A percentile compares a stretch with the other conserved stretches of the same genome.
Conservation (phyloP, 73 alveolate genomes). For the Tetrahymena thermophila region DNA sequence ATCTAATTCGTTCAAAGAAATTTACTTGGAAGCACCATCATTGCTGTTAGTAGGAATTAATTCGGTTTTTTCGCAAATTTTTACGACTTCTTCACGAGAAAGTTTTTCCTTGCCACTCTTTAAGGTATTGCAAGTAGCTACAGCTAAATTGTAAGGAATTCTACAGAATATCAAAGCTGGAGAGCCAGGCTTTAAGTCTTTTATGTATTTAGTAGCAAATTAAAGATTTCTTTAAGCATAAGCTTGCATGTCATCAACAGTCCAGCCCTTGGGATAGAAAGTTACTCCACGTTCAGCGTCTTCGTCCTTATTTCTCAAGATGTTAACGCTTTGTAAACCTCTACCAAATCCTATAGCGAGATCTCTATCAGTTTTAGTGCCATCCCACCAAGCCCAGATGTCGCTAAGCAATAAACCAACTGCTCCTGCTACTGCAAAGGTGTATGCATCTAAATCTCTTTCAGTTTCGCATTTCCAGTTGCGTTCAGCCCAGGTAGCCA, state of each 20-base stretch:
- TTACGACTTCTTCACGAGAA: background rate
- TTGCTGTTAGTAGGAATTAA: background rate
- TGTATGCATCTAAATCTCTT: background rate
- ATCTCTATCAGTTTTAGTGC: background rate
- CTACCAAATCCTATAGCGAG: background rate
- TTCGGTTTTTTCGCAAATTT: background rate
- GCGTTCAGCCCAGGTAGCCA: conserved; percentile 5
- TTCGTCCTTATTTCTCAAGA: background rate
- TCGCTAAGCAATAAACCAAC: background rate
- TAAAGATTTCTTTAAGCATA: background rate
- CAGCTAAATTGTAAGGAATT: background rate
- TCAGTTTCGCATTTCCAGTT: background rate
- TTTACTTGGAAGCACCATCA: background rate
- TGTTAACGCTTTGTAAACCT: background rate
- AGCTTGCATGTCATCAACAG: background rate
- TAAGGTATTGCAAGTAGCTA: background rate
- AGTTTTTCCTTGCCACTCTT: background rate
- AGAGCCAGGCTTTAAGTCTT: background rate
- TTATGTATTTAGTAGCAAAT: background rate
- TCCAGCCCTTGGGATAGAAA: background rate
- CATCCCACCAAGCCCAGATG: conserved; percentile 4
- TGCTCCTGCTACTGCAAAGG: background rate
- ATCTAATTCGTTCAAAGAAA: background rate
- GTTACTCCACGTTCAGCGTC: background rate
- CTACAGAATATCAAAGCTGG: background rate